Evolutionary conservation across 352 stramenopile species (phyloP).

Genomic region (Phytophthora syringae): DNA sequence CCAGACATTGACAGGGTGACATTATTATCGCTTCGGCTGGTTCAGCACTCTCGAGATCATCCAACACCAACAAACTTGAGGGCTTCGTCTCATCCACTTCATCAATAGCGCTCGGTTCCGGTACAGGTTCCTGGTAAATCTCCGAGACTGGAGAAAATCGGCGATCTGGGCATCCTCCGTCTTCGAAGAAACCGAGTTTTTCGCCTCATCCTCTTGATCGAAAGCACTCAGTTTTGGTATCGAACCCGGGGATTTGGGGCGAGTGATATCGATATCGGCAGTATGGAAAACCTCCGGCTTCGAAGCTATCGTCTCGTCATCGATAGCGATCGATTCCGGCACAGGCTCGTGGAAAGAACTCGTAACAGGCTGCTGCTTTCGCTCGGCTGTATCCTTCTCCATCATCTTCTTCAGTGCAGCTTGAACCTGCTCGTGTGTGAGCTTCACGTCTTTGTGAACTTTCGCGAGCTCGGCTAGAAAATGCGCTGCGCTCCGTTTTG

Average conservation of each 20-base stretch:
- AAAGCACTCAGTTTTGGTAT: neutral
- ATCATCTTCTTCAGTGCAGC: slow-evolving; percentile 4
- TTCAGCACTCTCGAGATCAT: neutral
- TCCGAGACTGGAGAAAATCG: too few relatives aligned
- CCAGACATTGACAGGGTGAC: neutral
- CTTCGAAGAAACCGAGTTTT: too few relatives aligned
- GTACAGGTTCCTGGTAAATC: neutral
- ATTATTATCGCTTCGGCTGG: neutral
- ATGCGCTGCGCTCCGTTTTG: slow-evolving; percentile 4
- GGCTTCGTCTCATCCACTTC: neutral
- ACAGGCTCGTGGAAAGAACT: neutral
- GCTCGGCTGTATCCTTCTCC: neutral
- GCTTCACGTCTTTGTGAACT: slow-evolving; percentile 17
- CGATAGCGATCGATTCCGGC: neutral
- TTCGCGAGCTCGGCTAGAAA: slow-evolving; percentile 25
- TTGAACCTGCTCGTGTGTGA: slow-evolving; percentile 22
- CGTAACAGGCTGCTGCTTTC: neutral
- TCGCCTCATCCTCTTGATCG: neutral
- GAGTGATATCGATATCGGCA: neutral
- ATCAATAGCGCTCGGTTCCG: neutral
- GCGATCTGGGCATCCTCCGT: too few relatives aligned
- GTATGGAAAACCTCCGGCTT: neutral
- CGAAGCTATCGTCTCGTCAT: neutral
- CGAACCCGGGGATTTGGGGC: too few relatives aligned
- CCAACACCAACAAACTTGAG: neutral